A percentile compares a stretch with the other conserved stretches of the same genome.
These are phyloP conservation scores for Pseudogymnoascus sp. DNA, from an alignment of 2,329 filamentous ascomycete species.

Conservation along the genomic window DNA sequence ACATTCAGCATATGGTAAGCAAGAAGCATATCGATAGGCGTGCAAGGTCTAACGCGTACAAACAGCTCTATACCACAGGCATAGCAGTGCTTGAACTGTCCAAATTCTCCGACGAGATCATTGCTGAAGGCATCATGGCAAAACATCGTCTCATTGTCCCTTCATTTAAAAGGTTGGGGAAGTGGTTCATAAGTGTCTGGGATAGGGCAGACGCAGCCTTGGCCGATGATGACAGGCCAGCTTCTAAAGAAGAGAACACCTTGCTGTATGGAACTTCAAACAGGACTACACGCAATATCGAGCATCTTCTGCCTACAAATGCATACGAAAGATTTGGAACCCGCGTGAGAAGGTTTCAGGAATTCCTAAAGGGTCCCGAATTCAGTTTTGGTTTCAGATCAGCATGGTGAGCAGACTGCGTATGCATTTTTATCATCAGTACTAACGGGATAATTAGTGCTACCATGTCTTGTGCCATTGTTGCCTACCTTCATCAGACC, in stretches of 20 bases:
- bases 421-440: not conserved
- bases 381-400: constrained; percentile 11
- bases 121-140: constrained; percentile 9
- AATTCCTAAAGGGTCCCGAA: constrained; percentile 7
- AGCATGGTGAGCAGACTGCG: constrained; percentile 10
- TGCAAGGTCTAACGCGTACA: not conserved
- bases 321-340: constrained; percentile 5
- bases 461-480: constrained; percentile 9
- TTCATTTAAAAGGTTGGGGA: not conserved
- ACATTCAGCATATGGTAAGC: constrained; percentile 9
- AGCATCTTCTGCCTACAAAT: not conserved
- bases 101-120: constrained; percentile 3
- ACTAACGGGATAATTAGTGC: constrained; percentile 6
- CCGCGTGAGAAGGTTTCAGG: constrained; percentile 3
- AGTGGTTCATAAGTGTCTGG: constrained; percentile 2
- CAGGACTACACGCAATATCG: constrained; percentile 9
- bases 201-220: not conserved
- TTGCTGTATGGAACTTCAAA: constrained; percentile 7
- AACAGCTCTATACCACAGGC: constrained; percentile 5
- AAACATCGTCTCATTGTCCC: not conserved
- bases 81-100: constrained; percentile 1
- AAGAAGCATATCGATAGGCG: not conserved
- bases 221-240: constrained; percentile 4
- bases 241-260: constrained; percentile 1
- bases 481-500: constrained; percentile 9